Base-by-base conservation (phyloP, 202 grass and related monocot genomes). In the Musa balbisiana region DNA sequence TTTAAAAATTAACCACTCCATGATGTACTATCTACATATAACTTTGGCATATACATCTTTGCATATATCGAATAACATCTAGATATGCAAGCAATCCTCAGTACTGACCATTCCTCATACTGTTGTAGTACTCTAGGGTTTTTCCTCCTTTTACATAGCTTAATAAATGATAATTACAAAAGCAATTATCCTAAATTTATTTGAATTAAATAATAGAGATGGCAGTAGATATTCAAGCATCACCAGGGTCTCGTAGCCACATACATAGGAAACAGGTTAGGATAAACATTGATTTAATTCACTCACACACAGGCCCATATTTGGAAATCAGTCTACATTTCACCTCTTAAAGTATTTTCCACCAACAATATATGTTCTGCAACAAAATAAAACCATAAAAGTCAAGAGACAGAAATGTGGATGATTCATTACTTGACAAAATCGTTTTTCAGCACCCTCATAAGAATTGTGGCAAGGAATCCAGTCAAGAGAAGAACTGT, bases 391-490 rank as follows among this genome's bases (percentile, higher is more conserved):
- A 65, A 65, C 9, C 22, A 65, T 25, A 65, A 65, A 65, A 65
- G 10, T 1, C 21, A 65, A 11, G 11, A 1, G 11, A 26, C 1
- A 26, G 13, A 65, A 11, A 13, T 14, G 63, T 26, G 63, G 21
- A 60, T 9, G 14, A 60, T 60, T 65, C 13, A 9, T 26, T 65
- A 65, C 63, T 65, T 65, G 63, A 65, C 13, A 26, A 65, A 65
- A 27, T 65, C 63, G 27, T 65, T 65, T 20, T 65, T 65, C 63
- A 65, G 63, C 63, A 65, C 63, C 63, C 63, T 9, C 63, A 65
- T 26, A 24, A 65, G 63, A 27, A 65, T 65, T 27, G 63, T 65
- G 24, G 63, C 22, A 26, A 65, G 63, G 12, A 65, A 65, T 23
- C 22, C 63, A 65, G 63, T 65, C 10, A 65, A 65, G 24, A 65